Base-by-base conservation (phyloP, 352 stramenopile genomes). In the Phytopythium boreale region DNA sequence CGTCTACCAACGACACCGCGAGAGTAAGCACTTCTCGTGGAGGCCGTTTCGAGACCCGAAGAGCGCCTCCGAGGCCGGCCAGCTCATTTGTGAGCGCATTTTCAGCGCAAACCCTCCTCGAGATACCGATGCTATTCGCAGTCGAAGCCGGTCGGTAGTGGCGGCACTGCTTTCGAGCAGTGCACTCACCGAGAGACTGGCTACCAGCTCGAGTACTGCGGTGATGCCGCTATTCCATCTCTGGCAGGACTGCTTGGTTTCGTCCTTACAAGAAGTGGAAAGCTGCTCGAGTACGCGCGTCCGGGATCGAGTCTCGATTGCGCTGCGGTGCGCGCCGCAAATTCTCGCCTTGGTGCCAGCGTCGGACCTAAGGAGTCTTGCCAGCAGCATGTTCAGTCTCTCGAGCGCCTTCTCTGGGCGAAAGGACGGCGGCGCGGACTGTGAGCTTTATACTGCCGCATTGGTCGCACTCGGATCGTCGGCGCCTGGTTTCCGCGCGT, bases 41-140 rank as follows among this genome's bases (percentile, higher is more conserved):
- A 75, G 85, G 11, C 80, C 79, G 8, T 84, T 88, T 65, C 68
- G 79, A n/a, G 64, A 72, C 26, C 47, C 59, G 2, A 74, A 68
- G 26, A 36, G 43, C 20, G 7, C 47, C 4, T 44, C 55, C 4
- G 36, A 64, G 17, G 63, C 74, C 7, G 59, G 56, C 14, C 31
- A 75, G 9, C 50, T 85, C 19, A 59, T 85, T 11, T 12, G 27
- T 9, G 64, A 76, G 53, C 64, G 64, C 11, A 39, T 77, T 5
- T 46, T 31, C 29, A 49, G 1, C 26, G 1, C 55, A 24, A 50
- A 34, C 6, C 14, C 15, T 22, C 8, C 4, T 2, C n/a, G 6
- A n/a, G 22, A 34, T 12, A 4, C 9, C 9, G 26, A 20, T 56
- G 0, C 6, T 26, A 7, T 39, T 22, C 15, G 27, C 2, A 56